Evolutionary conservation across 2,329 filamentous ascomycete genomes (phyloP).

Genomic region (Herpomyces periplanetae): DNA sequence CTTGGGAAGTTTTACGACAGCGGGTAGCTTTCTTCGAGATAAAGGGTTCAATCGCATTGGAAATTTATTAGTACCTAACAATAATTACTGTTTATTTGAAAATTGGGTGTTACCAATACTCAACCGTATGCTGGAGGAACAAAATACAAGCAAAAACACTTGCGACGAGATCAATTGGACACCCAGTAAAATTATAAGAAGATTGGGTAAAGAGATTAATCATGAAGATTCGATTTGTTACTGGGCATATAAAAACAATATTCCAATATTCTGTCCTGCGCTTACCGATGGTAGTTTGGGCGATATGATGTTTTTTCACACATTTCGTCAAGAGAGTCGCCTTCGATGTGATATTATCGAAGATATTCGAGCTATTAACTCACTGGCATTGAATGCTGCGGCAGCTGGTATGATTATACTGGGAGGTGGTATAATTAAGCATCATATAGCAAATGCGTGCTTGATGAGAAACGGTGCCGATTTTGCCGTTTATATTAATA

Average conservation of each 20-base stretch:
- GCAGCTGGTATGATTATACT: constrained; percentile 77
- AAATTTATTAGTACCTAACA: constrained; percentile 76
- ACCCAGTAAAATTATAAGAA: constrained; percentile 55
- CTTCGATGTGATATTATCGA: constrained; percentile 65
- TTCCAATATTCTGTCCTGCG: constrained; percentile 84
- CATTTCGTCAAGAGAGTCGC: constrained; percentile 47
- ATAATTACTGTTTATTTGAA: constrained; percentile 87
- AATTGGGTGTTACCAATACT: constrained; percentile 89
- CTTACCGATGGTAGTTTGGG: constrained; percentile 77
- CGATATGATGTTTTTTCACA: constrained; percentile 97
- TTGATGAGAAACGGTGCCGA: constrained; percentile 93
- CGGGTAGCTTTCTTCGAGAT: constrained; percentile 33
- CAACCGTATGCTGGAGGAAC: constrained; percentile 71
- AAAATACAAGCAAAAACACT: constrained; percentile 27
- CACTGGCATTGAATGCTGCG: constrained; percentile 49
- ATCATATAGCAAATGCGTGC: constrained; percentile 90
- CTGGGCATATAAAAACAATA: constrained; percentile 88
- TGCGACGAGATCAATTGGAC: constrained; percentile 42
- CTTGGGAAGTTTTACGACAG: constrained; percentile 41
- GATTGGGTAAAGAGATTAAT: constrained; percentile 72
- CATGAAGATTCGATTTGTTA: constrained; percentile 71
- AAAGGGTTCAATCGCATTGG: constrained; percentile 82
- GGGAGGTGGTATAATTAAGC: constrained; percentile 78
- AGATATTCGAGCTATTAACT: constrained; percentile 74
- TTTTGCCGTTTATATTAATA: constrained; percentile 89